These are phyloP conservation scores for Erysimum cheiri DNA, from an alignment of 441 rosid species.

Conservation along the genomic window DNA sequence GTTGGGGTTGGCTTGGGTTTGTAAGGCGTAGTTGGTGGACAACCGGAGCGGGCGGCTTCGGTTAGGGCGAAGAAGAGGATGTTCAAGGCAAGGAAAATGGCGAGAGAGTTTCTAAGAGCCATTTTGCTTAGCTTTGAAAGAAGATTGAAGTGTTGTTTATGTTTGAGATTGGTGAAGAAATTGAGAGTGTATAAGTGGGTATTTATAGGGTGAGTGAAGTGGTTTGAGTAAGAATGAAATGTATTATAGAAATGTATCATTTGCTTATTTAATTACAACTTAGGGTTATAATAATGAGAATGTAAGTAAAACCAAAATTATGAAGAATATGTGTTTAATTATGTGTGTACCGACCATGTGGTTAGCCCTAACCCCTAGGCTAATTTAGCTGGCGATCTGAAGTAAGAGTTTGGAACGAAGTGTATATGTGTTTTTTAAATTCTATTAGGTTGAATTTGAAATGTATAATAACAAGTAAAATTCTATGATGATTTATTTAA, in stretches of 20 bases:
- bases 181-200: conserved; percentile 23
- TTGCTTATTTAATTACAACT: conserved; percentile 6
- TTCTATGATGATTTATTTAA: not conserved
- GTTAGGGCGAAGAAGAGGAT: conserved; percentile 64
- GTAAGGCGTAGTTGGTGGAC: conserved; percentile 9
- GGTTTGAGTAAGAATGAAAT: conserved; percentile 1
- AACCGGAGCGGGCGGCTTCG: conserved; percentile 44
- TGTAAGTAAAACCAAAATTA: conserved; percentile 20
- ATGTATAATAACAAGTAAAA: not conserved
- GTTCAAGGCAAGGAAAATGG: conserved; percentile 63
- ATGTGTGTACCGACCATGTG: conserved; percentile 31
- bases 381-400: conserved; percentile 30
- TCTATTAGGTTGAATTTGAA: not conserved
- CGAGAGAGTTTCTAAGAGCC: conserved; percentile 47
- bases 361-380: conserved; percentile 27
- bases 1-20: conserved; percentile 51
- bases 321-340: not conserved
- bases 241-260: not conserved
- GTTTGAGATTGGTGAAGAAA: conserved; percentile 31
- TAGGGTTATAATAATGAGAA: conserved; percentile 13
- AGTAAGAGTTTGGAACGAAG: conserved; percentile 30
- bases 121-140: conserved; percentile 33
- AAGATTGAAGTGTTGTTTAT: conserved; percentile 5
- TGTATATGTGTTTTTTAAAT: not conserved
- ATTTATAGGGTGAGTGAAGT: conserved; percentile 23